A percentile compares a stretch with the other conserved stretches of the same genome.
Evolutionary conservation across 305 asterid genomes (phyloP).

Genomic region (Solanum hybrid): DNA sequence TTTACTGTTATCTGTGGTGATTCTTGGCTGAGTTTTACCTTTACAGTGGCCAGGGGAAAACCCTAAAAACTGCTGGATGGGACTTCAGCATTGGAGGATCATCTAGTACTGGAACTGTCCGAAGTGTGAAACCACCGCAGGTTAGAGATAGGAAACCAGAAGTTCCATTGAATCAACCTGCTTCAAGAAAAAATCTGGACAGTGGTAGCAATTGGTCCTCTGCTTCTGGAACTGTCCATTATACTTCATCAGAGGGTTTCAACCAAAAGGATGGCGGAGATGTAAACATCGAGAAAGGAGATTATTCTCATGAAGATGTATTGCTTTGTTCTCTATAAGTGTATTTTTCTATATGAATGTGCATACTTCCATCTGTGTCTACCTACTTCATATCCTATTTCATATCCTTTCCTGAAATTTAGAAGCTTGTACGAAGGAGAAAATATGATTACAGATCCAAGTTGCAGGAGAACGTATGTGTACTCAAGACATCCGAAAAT

Average conservation of each 20-base stretch:
- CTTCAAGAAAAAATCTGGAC: conserved; percentile 42
- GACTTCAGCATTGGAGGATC: conserved; percentile 88
- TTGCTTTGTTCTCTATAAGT: conserved; percentile 24
- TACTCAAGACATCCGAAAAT: neutral
- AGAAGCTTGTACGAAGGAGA: conserved; percentile 1
- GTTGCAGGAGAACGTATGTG: neutral
- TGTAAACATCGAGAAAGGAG: conserved; percentile 30
- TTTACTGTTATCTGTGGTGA: conserved; percentile 3
- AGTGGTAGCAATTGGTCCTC: conserved; percentile 45
- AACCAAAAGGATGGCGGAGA: conserved; percentile 36
- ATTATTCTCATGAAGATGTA: conserved; percentile 51
- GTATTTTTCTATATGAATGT: neutral
- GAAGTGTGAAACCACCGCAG: conserved; percentile 87
- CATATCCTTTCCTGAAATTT: neutral
- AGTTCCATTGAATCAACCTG: conserved; percentile 39
- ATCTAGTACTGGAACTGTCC: conserved; percentile 57
- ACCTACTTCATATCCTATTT: neutral
- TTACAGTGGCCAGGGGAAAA: conserved; percentile 56
- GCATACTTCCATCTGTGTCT: neutral
- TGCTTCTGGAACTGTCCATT: conserved; percentile 47
- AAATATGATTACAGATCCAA: neutral
- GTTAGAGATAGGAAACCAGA: conserved; percentile 70
- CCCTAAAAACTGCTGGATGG: conserved; percentile 72
- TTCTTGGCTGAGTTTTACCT: conserved; percentile 20
- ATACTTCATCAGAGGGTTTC: conserved; percentile 34